phyloP scores from a whole-genome alignment of 805 yeast species.

The Candida arabinofermentans region DNA sequence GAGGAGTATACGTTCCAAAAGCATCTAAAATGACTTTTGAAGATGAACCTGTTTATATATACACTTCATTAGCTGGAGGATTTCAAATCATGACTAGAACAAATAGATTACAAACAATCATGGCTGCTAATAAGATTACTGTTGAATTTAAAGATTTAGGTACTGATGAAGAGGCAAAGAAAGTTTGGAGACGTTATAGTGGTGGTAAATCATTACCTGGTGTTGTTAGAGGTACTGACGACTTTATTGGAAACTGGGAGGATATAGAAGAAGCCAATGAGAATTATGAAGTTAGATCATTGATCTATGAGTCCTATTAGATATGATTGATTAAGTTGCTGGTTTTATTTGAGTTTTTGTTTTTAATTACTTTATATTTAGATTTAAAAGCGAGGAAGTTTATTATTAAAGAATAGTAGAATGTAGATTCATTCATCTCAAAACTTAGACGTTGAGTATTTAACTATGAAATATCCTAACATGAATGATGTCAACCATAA shows the following conservation, averaged over 20 bases:
- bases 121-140: constrained; percentile 67
- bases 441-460: background rate
- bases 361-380: background rate
- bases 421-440: no score
- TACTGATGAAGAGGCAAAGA: constrained; percentile 81
- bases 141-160: constrained; percentile 76
- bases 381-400: no score
- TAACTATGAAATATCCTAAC: constrained; percentile 32
- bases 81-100: constrained; percentile 76
- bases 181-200: constrained; percentile 74
- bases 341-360: background rate
- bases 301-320: constrained; percentile 61
- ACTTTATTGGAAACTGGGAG: constrained; percentile 78
- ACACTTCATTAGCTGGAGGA: constrained; percentile 86
- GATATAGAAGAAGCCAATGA: constrained; percentile 87
- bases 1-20: constrained; percentile 32
- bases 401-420: no score
- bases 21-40: constrained; percentile 33
- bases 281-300: constrained; percentile 58
- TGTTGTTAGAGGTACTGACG: constrained; percentile 77
- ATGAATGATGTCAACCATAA: constrained; percentile 28
- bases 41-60: constrained; percentile 66
- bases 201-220: constrained; percentile 79
- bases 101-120: constrained; percentile 67
- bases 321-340: background rate